phyloP scores from a whole-genome alignment of 371 early-diverging fungal genomes.

The Entomophthora muscae region DNA sequence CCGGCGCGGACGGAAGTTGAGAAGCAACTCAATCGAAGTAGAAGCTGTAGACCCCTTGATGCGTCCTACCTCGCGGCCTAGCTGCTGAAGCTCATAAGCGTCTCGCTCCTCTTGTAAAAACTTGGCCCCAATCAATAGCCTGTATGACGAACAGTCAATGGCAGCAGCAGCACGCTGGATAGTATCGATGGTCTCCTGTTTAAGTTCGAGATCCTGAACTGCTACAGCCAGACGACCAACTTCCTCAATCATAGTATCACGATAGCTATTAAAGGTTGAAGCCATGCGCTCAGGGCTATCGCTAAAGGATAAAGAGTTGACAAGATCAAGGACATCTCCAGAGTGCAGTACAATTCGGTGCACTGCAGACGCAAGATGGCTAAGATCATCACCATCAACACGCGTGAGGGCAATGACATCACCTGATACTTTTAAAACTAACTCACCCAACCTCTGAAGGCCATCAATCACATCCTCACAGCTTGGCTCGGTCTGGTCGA shows the following conservation, averaged over 20 bases:
- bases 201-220: constrained; percentile 6
- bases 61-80: constrained; percentile 12
- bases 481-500: constrained; percentile 7
- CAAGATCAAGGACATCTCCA: constrained; percentile 16
- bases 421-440: neutral
- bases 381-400: neutral
- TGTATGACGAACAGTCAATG: constrained; percentile 19
- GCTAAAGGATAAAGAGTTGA: constrained; percentile 10
- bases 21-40: neutral
- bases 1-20: constrained; percentile 7
- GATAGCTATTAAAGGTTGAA: neutral
- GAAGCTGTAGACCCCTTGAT: constrained; percentile 9
- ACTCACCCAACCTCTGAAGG: neutral
- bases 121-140: constrained; percentile 16
- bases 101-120: constrained; percentile 20
- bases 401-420: constrained; percentile 4
- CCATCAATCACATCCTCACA: neutral
- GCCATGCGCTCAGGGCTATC: constrained; percentile 1
- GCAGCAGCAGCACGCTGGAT: constrained; percentile 15
- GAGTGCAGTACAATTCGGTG: constrained; percentile 12
- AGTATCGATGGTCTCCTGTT: constrained; percentile 14
- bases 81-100: constrained; percentile 10
- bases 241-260: constrained; percentile 16
- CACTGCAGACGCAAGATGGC: neutral
- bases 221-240: constrained; percentile 17